phyloP scores from a whole-genome alignment of 1,284 basidiomycete genomes.

The Apiotrichum porosum region DNA sequence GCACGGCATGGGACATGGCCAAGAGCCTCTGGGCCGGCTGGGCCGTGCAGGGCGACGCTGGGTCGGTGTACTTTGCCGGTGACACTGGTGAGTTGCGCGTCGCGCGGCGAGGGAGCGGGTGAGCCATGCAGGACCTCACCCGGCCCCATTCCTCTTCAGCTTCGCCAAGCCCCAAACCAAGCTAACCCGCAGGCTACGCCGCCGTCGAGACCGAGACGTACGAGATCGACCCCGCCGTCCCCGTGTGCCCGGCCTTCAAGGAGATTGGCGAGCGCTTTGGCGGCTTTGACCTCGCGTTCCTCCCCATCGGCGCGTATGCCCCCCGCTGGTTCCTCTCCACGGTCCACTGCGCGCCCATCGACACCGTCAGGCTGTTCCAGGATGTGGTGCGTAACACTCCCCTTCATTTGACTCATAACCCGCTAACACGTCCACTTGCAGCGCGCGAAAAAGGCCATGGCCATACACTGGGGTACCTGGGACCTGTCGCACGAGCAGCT shows the following conservation, averaged over 20 bases:
- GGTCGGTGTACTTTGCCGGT: constrained; percentile 60
- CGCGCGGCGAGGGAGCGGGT: no score
- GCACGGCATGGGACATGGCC: constrained; percentile 54
- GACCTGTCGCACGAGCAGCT: constrained; percentile 53
- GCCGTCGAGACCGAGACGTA: constrained; percentile 52
- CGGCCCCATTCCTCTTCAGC: no score
- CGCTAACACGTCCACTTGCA: constrained; percentile 6
- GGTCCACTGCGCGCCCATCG: constrained; percentile 59
- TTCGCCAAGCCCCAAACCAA: no score
- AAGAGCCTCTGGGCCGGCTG: constrained; percentile 60
- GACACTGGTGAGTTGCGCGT: constrained; percentile 60
- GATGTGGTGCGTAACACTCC: constrained; percentile 52
- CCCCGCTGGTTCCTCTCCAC: constrained; percentile 59
- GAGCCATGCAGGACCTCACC: no score
- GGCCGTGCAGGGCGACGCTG: constrained; percentile 51
- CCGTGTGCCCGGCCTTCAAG: constrained; percentile 39
- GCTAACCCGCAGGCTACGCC: constrained; percentile 36
- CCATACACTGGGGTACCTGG: constrained; percentile 65
- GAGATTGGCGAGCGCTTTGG: constrained; percentile 51
- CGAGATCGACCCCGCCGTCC: constrained; percentile 44
- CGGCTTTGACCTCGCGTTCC: constrained; percentile 56
- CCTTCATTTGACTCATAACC: neutral
- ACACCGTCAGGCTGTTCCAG: constrained; percentile 61
- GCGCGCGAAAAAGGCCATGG: constrained; percentile 55
- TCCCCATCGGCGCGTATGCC: constrained; percentile 65